Percentiles rank a stretch among this genome's conserved stretches.
Evolutionary conservation across 768 basidiomycete species (phyloP).

Genomic region (Leccinum subtestaceum): DNA sequence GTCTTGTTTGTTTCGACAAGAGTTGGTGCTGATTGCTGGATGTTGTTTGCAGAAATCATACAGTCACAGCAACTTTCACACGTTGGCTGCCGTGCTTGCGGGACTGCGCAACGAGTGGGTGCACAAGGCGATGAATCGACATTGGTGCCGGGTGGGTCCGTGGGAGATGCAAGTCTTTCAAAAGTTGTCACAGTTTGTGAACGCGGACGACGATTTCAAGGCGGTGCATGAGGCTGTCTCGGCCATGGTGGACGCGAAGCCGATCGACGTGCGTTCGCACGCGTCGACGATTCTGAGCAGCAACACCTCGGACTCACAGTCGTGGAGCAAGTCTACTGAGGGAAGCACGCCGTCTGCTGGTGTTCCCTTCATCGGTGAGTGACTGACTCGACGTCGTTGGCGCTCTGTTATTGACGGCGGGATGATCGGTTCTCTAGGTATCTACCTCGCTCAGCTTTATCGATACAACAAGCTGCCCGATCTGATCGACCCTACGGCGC

Average conservation of each 20-base stretch:
- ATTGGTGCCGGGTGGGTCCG: conserved; percentile 64
- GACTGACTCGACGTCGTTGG: not conserved
- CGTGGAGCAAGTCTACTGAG: conserved; percentile 39
- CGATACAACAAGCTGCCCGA: too few species aligned
- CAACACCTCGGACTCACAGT: conserved; percentile 39
- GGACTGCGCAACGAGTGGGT: conserved; percentile 74
- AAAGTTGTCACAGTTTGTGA: conserved; percentile 66
- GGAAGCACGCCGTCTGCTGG: conserved; percentile 53
- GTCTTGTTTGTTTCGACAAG: too few species aligned
- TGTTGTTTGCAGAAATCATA: conserved; percentile 66
- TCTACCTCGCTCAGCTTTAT: too few species aligned
- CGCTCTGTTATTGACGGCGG: not conserved
- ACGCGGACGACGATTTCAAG: conserved; percentile 66
- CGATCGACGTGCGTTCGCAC: conserved; percentile 51
- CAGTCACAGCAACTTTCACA: conserved; percentile 70
- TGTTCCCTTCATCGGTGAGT: conserved; percentile 80
- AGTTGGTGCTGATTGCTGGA: not conserved
- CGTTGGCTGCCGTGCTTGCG: conserved; percentile 74
- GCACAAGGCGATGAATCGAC: conserved; percentile 50
- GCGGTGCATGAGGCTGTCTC: conserved; percentile 66
- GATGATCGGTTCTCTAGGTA: too few species aligned
- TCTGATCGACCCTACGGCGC: too few species aligned
- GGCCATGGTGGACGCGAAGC: conserved; percentile 63
- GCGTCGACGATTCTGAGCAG: conserved; percentile 52
- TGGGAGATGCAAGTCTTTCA: conserved; percentile 74